A percentile compares a stretch with the other conserved stretches of the same genome.
Conservation (phyloP, 2,329 filamentous ascomycete species). For the Grosmannia clavigera region DNA sequence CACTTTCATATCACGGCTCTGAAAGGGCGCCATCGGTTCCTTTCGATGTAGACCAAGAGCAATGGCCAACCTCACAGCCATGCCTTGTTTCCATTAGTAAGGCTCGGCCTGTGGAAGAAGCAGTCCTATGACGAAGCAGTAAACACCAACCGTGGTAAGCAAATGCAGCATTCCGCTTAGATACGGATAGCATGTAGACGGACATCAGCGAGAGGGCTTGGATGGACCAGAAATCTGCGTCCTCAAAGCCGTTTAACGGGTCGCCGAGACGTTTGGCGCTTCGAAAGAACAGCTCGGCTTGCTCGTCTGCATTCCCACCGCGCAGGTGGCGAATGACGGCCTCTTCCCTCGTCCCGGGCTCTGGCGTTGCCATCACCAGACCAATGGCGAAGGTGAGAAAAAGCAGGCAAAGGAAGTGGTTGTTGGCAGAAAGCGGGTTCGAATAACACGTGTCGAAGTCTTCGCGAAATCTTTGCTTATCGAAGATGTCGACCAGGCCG, state of each 20-base stretch:
- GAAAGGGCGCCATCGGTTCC: conserved; percentile 44
- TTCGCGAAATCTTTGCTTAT: conserved; percentile 34
- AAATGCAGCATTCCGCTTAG: conserved; percentile 51
- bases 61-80: conserved; percentile 51
- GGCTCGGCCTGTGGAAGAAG: too few species aligned
- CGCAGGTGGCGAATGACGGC: conserved; percentile 38
- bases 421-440: conserved; percentile 35
- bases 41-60: conserved; percentile 50
- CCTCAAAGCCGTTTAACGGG: conserved; percentile 38
- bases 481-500: conserved; percentile 48
- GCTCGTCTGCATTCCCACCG: conserved; percentile 29
- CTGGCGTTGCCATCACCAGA: conserved; percentile 42
- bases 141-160: conserved; percentile 38
- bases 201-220: conserved; percentile 53
- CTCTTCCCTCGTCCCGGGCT: conserved; percentile 35
- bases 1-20: conserved; percentile 14
- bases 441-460: conserved; percentile 40
- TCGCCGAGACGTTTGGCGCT: conserved; percentile 42
- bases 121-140: neutral
- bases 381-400: conserved; percentile 53
- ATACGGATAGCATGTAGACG: conserved; percentile 48
- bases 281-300: conserved; percentile 50
- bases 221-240: conserved; percentile 52
- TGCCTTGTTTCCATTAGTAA: conserved; percentile 26
- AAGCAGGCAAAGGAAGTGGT: conserved; percentile 44